Conservation (phyloP, 1,284 basidiomycete genomes). For the Ceratobasidium theobromae region DNA sequence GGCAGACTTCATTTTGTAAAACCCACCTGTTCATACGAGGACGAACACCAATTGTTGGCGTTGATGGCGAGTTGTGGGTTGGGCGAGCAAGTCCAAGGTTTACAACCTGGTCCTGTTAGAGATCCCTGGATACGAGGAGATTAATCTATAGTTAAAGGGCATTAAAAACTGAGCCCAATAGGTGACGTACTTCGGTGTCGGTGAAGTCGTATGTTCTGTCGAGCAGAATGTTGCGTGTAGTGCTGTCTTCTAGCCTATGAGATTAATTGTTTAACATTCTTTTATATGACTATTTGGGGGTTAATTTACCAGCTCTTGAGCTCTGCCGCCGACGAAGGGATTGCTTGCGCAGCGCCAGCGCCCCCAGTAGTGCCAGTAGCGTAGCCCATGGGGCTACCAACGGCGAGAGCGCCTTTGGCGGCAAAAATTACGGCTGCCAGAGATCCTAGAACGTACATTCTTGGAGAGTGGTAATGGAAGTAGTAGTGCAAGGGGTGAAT, state of each 20-base stretch:
- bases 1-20: too few relatives aligned
- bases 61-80: slow-evolving; percentile 44
- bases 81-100: slow-evolving; percentile 42
- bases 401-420: neutral
- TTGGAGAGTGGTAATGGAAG: neutral
- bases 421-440: neutral
- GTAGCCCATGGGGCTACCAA: slow-evolving; percentile 40
- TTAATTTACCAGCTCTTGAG: neutral
- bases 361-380: slow-evolving; percentile 35
- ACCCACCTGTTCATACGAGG: neutral
- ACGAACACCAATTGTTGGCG: neutral
- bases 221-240: too few relatives aligned
- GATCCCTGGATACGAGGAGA: slow-evolving; percentile 13
- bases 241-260: neutral
- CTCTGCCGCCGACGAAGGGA: neutral
- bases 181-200: neutral
- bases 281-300: neutral
- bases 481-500: neutral
- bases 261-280: neutral
- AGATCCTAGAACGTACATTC: neutral
- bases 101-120: slow-evolving; percentile 35
- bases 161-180: too few relatives aligned
- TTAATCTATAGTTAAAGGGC: too few relatives aligned
- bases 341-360: neutral
- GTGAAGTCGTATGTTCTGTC: slow-evolving; percentile 44